phyloP scores from a whole-genome alignment of 768 basidiomycete genomes.

The Amanita brunnescens region DNA sequence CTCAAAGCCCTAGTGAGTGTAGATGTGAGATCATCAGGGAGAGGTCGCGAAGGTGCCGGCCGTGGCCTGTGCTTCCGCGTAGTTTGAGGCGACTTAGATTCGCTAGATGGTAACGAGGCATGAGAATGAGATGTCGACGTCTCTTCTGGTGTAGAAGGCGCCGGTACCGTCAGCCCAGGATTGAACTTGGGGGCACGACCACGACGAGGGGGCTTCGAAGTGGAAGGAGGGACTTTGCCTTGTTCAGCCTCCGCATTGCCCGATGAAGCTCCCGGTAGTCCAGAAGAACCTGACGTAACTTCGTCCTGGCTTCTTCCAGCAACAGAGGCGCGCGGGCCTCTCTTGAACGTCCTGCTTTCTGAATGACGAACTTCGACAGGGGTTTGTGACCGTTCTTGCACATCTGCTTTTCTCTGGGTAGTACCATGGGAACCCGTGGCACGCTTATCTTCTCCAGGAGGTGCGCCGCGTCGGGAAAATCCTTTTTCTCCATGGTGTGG shows the following conservation, averaged over 20 bases:
- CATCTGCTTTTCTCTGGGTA: background rate
- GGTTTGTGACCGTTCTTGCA: background rate
- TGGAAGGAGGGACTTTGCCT: background rate
- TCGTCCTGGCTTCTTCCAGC: background rate
- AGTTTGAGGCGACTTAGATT: background rate
- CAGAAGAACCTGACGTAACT: too few relatives aligned
- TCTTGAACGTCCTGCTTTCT: background rate
- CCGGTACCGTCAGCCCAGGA: background rate
- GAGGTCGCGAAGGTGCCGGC: background rate
- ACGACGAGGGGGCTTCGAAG: background rate
- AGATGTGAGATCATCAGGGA: slow-evolving; percentile 64
- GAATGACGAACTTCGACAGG: background rate
- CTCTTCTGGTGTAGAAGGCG: background rate
- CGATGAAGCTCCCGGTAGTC: background rate
- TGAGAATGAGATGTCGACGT: background rate
- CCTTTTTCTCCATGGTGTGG: background rate
- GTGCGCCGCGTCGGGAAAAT: background rate
- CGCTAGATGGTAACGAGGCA: background rate
- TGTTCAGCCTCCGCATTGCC: background rate
- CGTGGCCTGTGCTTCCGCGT: background rate
- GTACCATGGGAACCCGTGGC: background rate
- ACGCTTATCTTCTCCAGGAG: background rate
- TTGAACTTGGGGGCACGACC: background rate
- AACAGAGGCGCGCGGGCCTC: background rate
- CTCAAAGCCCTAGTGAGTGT: slow-evolving; percentile 57